A percentile compares a stretch with the other conserved stretches of the same genome.
Conservation (phyloP, 352 stramenopile genomes). For the Pythium monospermum region DNA sequence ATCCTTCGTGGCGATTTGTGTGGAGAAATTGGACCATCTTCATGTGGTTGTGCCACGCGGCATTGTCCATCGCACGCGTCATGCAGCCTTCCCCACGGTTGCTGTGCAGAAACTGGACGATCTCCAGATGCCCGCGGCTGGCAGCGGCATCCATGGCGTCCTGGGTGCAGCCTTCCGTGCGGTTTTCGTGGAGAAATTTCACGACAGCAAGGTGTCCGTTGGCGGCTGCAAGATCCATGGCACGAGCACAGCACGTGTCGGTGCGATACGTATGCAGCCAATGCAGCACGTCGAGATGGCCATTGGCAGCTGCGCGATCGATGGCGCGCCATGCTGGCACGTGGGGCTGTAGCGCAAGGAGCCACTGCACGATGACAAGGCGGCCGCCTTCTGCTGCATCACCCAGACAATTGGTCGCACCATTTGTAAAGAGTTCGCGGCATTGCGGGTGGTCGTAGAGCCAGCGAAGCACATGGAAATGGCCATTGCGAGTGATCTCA, state of each 20-base stretch:
- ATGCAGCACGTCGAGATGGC: conserved; percentile 8
- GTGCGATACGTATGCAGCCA: conserved; percentile 7
- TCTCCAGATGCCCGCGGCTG: conserved; percentile 4
- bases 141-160: conserved; percentile 11
- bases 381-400: conserved; percentile 13
- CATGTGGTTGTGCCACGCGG: conserved; percentile 5
- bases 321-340: conserved; percentile 9
- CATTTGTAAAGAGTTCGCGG: conserved; percentile 8
- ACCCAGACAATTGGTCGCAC: conserved; percentile 3
- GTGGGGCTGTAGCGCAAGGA: conserved; percentile 5
- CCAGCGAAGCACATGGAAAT: conserved; percentile 14
- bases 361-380: conserved; percentile 12
- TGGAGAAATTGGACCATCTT: conserved; percentile 11
- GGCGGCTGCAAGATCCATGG: conserved; percentile 5
- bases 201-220: conserved; percentile 10
- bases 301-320: conserved; percentile 2
- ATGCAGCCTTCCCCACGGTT: conserved; percentile 12
- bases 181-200: conserved; percentile 11
- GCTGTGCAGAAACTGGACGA: conserved; percentile 9
- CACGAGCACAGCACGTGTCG: conserved; percentile 4
- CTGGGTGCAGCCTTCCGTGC: conserved; percentile 5
- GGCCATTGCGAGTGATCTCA: conserved; percentile 7
- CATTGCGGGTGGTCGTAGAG: conserved; percentile 10
- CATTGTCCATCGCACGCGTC: conserved; percentile 6
- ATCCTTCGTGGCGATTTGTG: conserved; percentile 10